Conservation (phyloP, 2,329 filamentous ascomycete genomes). For the Scedosporium minutisporum region DNA sequence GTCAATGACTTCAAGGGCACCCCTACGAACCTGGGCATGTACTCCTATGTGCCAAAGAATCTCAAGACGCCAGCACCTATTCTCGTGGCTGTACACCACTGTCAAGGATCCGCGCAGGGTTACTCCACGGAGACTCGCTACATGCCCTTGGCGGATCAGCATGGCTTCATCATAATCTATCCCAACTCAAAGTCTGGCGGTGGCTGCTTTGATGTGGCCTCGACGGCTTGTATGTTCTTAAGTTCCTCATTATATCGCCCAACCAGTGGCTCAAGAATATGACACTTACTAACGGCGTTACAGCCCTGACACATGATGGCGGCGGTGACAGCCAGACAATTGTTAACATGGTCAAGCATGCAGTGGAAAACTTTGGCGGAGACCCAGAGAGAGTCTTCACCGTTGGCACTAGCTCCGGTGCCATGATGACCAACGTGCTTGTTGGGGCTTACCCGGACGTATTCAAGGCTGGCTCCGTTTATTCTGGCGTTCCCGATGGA, state of each 20-base stretch:
- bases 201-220: constrained; percentile 51
- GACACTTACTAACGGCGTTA: no score
- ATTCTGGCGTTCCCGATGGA: constrained; percentile 31
- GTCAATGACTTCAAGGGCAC: not conserved
- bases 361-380: constrained; percentile 35
- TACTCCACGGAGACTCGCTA: constrained; percentile 42
- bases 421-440: constrained; percentile 48
- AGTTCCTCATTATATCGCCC: no score
- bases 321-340: constrained; percentile 41
- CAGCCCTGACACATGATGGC: constrained; percentile 35
- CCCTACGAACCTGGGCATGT: not conserved
- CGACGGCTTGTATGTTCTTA: constrained; percentile 19
- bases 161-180: constrained; percentile 43
- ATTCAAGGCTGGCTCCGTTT: constrained; percentile 38
- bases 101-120: constrained; percentile 40
- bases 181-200: constrained; percentile 26
- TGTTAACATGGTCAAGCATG: constrained; percentile 42
- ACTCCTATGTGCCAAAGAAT: not conserved
- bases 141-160: constrained; percentile 37
- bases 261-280: no score
- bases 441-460: constrained; percentile 41
- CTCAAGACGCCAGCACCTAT: constrained; percentile 36
- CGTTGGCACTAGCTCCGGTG: constrained; percentile 40
- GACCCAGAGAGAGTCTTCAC: constrained; percentile 38
- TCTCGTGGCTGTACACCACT: constrained; percentile 48